Conservation (phyloP, 2,329 filamentous ascomycete species). For the Aspergillus fumigatiaffinis region DNA sequence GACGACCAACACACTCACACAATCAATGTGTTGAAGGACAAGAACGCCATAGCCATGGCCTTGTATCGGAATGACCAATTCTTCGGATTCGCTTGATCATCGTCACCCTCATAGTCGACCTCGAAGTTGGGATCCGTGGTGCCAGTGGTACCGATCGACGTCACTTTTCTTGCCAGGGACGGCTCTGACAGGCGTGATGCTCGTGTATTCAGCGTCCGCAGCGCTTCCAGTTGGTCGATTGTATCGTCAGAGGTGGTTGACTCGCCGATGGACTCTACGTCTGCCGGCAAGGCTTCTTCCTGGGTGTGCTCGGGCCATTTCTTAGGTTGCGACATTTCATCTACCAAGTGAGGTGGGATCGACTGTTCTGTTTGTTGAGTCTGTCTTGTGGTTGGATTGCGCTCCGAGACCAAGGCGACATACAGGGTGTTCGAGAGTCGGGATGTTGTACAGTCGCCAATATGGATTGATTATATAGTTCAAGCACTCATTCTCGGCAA, state of each 20-base stretch:
- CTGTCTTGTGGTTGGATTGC: background rate
- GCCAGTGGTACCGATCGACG: slow-evolving; percentile 43
- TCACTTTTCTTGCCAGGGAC: slow-evolving; percentile 38
- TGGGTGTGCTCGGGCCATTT: slow-evolving; percentile 19
- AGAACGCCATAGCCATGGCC: slow-evolving; percentile 49
- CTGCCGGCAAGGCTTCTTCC: slow-evolving; percentile 10
- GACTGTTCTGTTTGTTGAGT: background rate
- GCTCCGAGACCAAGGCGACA: background rate
- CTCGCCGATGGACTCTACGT: slow-evolving; percentile 25
- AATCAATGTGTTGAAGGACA: slow-evolving; percentile 56
- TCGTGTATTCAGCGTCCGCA: slow-evolving; percentile 26
- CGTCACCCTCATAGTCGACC: slow-evolving; percentile 63
- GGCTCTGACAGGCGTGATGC: slow-evolving; percentile 31
- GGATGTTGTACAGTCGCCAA: background rate
- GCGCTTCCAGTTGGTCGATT: slow-evolving; percentile 22
- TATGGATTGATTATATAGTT: background rate
- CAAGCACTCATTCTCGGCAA: background rate
- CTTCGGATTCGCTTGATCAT: slow-evolving; percentile 61
- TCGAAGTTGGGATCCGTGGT: slow-evolving; percentile 62
- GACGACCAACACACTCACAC: slow-evolving; percentile 37
- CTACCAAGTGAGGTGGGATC: background rate
- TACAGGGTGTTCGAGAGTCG: too few relatives aligned
- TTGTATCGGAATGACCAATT: slow-evolving; percentile 65
- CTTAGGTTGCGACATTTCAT: slow-evolving; percentile 21
- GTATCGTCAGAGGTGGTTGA: slow-evolving; percentile 26